Evolutionary conservation across 75 land plant genomes (phyloP), one percentile per base, ranked within the genome.

Genomic region (Sequoia sempervirens): DNA sequence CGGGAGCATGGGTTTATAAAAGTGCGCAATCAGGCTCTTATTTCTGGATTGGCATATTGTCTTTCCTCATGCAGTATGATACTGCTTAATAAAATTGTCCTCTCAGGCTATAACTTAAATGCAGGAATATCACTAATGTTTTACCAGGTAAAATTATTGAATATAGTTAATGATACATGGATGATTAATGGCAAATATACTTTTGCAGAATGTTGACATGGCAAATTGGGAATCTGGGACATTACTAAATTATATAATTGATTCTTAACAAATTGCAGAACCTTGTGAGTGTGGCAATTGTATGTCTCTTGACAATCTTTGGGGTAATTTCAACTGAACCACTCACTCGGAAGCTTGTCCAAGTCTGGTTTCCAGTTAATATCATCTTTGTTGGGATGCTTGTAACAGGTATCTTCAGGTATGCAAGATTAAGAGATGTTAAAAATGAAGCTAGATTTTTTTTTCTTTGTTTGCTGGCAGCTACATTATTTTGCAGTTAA

Each of bases 351-450:
- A 97, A 84, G 81, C 90, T 97, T 73, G 83, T 94, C 5, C 84
- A 83, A 81, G 88, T 96, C 18, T 97, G 99, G 99, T 79, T 96
- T 73, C 99, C 99, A 66, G 98, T 97, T 45, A 97, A 97, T 85
- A 2, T 96, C 17, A 91, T 97, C 70, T 97, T 97, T 87, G 90
- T 97, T 43, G 98, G 99, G 32, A 97, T 97, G 99, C 98, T 97
- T 43, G 89, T 97, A 9, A 91, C 95, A 40, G 87, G 99, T 87
- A 97, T 94, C 88, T 94, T 86, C 88, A 97, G 99, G 98, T 97
- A 88, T 32, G 74, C 52, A 45, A 73, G 40, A 61, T 54, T 15
- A 17, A 34, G 38, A 37, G 23, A 23, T 86, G 23, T 28, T 52
- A 23, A 12, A 37, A 79, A 37, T 41, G 13, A 79, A 40, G 80